Conservation (phyloP, 1,139 yeast genomes). For the Diutina siamensis region DNA sequence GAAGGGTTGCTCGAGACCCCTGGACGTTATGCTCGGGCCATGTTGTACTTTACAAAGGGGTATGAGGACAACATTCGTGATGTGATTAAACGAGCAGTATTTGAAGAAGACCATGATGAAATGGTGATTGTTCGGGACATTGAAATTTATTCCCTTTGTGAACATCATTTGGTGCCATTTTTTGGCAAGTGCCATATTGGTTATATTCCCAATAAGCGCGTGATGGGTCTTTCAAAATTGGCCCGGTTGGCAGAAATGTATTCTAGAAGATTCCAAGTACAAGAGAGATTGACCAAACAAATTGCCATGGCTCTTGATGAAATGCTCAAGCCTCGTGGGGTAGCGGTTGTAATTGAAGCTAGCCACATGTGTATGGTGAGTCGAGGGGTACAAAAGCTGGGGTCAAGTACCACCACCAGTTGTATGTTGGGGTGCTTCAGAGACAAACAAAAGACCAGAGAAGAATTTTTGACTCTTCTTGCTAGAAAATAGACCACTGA, state of each 20-base stretch:
- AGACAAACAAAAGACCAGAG: constrained; percentile 87
- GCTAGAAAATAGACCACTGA: not conserved
- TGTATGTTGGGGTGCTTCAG: constrained; percentile 96
- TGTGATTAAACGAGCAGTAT: constrained; percentile 89
- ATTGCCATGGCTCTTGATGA: constrained; percentile 93
- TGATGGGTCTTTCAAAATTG: constrained; percentile 85
- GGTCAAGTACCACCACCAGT: constrained; percentile 87
- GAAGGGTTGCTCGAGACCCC: constrained; percentile 94
- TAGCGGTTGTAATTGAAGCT: constrained; percentile 96
- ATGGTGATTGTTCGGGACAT: constrained; percentile 97
- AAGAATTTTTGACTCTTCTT: constrained; percentile 76
- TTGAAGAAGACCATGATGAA: constrained; percentile 97
- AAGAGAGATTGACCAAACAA: constrained; percentile 91
- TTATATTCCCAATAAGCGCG: constrained; percentile 88
- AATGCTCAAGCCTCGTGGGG: constrained; percentile 87
- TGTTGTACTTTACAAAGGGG: constrained; percentile 92
- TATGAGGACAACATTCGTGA: constrained; percentile 87
- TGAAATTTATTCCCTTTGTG: constrained; percentile 85
- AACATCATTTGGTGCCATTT: constrained; percentile 95
- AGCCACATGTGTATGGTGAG: constrained; percentile 99
- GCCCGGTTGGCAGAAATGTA: constrained; percentile 97
- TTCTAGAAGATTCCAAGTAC: constrained; percentile 89
- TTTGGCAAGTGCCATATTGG: constrained; percentile 95
- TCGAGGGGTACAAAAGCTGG: constrained; percentile 93
- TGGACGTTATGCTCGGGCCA: constrained; percentile 90